A percentile compares a stretch with the other conserved stretches of the same genome.
Evolutionary conservation across 2,329 filamentous ascomycete species (phyloP).

Genomic region (Mycosphaerelloides madeirae): DNA sequence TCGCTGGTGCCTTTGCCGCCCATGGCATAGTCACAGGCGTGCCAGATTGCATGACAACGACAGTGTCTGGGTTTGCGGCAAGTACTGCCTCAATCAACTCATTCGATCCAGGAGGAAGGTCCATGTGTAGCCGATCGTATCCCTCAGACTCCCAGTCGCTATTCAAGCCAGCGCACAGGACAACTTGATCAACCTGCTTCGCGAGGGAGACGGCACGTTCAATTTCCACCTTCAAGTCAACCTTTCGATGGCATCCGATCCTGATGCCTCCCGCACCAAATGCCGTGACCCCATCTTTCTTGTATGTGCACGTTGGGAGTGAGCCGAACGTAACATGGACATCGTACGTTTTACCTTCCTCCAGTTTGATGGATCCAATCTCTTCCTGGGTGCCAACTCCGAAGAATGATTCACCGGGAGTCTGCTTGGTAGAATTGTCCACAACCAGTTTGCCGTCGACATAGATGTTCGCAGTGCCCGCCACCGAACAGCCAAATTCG

Average conservation of each 20-base stretch:
- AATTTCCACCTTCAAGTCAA: slow-evolving; percentile 61
- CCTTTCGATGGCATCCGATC: slow-evolving; percentile 54
- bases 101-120: slow-evolving; percentile 58
- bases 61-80: slow-evolving; percentile 62
- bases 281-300: slow-evolving; percentile 54
- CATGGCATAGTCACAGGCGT: slow-evolving; percentile 71
- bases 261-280: slow-evolving; percentile 61
- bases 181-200: slow-evolving; percentile 66
- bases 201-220: slow-evolving; percentile 64
- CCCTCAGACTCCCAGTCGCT: slow-evolving; percentile 73
- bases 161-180: slow-evolving; percentile 73
- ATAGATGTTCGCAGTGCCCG: slow-evolving; percentile 61
- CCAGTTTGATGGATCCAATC: slow-evolving; percentile 53
- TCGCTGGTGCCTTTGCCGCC: slow-evolving; percentile 59
- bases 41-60: slow-evolving; percentile 72
- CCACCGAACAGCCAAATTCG: slow-evolving; percentile 63
- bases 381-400: slow-evolving; percentile 61
- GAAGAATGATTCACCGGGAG: slow-evolving; percentile 60
- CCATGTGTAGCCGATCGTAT: slow-evolving; percentile 57
- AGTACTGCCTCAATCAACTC: slow-evolving; percentile 62
- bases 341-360: slow-evolving; percentile 56
- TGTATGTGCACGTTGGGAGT: slow-evolving; percentile 62
- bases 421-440: slow-evolving; percentile 58
- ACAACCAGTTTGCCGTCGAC: slow-evolving; percentile 60
- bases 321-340: slow-evolving; percentile 58